phyloP scores from a whole-genome alignment of 2,329 filamentous ascomycete genomes.

The Colletotrichum destructivum region DNA sequence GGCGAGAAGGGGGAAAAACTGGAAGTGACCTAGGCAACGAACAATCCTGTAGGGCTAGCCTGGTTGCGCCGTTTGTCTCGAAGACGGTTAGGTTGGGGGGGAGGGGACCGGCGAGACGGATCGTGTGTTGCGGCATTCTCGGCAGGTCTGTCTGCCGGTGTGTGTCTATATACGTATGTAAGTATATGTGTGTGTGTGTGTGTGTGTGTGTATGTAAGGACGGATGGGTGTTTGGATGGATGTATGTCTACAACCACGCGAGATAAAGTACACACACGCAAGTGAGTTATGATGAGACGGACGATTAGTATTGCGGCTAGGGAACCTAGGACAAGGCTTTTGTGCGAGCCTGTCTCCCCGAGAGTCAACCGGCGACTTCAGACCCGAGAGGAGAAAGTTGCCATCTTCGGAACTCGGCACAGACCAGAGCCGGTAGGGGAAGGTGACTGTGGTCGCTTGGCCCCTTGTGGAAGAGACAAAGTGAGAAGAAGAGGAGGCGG shows the following conservation, averaged over 20 bases:
- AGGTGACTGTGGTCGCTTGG: background rate
- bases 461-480: background rate
- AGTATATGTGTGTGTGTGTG: no score
- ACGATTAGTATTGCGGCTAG: no score
- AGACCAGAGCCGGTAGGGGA: background rate
- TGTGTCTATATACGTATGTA: no score
- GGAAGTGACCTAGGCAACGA: constrained; percentile 4
- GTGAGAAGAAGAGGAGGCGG: background rate
- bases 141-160: no score
- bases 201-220: no score
- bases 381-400: background rate
- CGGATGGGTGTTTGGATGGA: no score
- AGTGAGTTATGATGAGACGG: no score
- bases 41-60: constrained; percentile 1
- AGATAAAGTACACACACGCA: no score
- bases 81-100: background rate
- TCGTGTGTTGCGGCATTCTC: no score
- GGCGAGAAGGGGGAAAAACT: background rate
- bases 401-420: background rate
- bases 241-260: no score
- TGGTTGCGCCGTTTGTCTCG: constrained; percentile 6
- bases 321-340: background rate
- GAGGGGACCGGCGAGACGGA: no score
- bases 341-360: background rate
- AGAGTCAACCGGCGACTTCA: background rate